Percentiles rank a stretch among this genome's conserved stretches.
Evolutionary conservation across 495 filamentous ascomycete genomes (phyloP).

Genomic region (Tuber magnatum): DNA sequence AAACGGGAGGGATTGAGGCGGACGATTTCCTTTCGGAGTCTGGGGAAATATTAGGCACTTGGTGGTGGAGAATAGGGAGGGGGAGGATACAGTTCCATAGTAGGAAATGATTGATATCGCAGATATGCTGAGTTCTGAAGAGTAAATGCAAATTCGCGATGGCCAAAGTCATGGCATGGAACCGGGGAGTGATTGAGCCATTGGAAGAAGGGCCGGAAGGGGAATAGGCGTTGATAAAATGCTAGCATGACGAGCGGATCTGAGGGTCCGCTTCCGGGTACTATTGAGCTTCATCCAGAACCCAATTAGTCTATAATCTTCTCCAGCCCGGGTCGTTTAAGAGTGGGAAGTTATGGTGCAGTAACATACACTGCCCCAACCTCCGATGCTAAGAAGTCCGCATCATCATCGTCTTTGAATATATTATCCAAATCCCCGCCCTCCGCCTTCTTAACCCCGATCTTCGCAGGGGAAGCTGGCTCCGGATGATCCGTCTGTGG

Average conservation of each 20-base stretch:
- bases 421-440: constrained; percentile 19
- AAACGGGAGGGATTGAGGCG: constrained; percentile 83
- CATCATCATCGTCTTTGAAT: constrained; percentile 25
- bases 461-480: constrained; percentile 1
- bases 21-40: constrained; percentile 84
- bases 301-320: constrained; percentile 14
- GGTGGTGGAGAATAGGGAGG: background rate
- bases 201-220: constrained; percentile 90
- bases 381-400: constrained; percentile 22
- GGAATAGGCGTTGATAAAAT: constrained; percentile 94
- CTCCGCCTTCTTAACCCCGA: constrained; percentile 14
- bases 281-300: constrained; percentile 20
- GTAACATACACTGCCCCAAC: constrained; percentile 18
- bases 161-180: constrained; percentile 77
- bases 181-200: constrained; percentile 93
- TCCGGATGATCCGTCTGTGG: constrained; percentile 11
- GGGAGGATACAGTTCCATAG: constrained; percentile 65
- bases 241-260: constrained; percentile 77
- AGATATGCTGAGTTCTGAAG: constrained; percentile 82
- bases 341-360: background rate
- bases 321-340: constrained; percentile 7
- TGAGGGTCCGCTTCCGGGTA: constrained; percentile 42
- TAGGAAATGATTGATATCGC: constrained; percentile 83
- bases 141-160: constrained; percentile 93
- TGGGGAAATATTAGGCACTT: constrained; percentile 38